Conservation (phyloP, 176 grass and related monocot species). For the Cenchrus americanus region DNA sequence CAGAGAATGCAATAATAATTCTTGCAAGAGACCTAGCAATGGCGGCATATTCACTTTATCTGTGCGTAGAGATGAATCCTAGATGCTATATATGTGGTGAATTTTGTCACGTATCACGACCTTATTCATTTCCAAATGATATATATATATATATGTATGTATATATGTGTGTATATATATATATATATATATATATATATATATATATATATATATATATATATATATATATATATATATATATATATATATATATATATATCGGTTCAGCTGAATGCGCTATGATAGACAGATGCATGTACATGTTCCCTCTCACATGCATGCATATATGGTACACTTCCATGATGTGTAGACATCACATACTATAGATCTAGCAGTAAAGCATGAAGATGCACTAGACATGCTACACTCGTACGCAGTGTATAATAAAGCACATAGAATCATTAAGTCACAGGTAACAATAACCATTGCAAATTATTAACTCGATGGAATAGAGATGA, state of each 20-base stretch:
- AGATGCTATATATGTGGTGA: background rate
- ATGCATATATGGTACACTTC: slow-evolving; percentile 1
- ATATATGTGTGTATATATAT: too few species aligned
- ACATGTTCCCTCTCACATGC: background rate
- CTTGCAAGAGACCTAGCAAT: background rate
- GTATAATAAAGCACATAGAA: background rate
- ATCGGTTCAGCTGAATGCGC: slow-evolving; percentile 14
- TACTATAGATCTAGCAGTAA: background rate
- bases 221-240: too few species aligned
- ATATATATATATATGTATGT: too few species aligned
- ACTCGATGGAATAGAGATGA: background rate
- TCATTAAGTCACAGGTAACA: background rate
- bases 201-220: too few species aligned
- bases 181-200: too few species aligned
- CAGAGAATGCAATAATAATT: background rate
- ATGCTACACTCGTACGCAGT: background rate
- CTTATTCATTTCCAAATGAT: slow-evolving; percentile 30
- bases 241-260: too few species aligned
- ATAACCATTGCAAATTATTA: slow-evolving; percentile 6
- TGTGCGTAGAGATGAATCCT: background rate
- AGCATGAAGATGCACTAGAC: background rate
- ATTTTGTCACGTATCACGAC: background rate
- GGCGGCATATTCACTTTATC: background rate
- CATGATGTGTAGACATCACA: background rate
- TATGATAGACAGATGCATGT: background rate